Conservation (phyloP, 805 yeast genomes). For the Yamadazyma phyllophila region DNA sequence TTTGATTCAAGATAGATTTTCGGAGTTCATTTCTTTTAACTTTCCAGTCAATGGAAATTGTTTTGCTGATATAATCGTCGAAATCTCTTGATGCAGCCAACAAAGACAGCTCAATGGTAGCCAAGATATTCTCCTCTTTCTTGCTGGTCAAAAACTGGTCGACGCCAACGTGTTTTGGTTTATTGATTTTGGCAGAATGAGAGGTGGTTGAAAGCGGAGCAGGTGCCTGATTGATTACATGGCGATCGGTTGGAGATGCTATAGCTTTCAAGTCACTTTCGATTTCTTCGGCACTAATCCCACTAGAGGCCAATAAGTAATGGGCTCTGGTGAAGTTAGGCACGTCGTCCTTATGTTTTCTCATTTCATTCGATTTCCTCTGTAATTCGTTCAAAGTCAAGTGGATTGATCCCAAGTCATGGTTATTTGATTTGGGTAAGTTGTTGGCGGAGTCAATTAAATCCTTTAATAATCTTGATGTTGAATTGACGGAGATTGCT, state of each 20-base stretch:
- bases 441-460: slow-evolving; percentile 74
- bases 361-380: slow-evolving; percentile 57
- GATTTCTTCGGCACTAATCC: slow-evolving; percentile 81
- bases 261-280: slow-evolving; percentile 53
- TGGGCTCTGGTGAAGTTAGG: slow-evolving; percentile 68
- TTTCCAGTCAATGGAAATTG: slow-evolving; percentile 81
- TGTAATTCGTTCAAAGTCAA: slow-evolving; percentile 77
- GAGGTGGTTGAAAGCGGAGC: background rate
- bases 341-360: slow-evolving; percentile 36
- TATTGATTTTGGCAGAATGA: slow-evolving; percentile 7
- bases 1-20: slow-evolving; percentile 49
- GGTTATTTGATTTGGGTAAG: slow-evolving; percentile 56
- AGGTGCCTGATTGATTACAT: background rate
- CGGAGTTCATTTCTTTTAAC: slow-evolving; percentile 71
- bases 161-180: slow-evolving; percentile 31
- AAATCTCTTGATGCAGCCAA: slow-evolving; percentile 76
- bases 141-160: slow-evolving; percentile 64
- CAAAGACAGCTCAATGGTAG: slow-evolving; percentile 80
- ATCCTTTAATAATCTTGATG: slow-evolving; percentile 52
- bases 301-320: slow-evolving; percentile 85
- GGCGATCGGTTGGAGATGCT: slow-evolving; percentile 10
- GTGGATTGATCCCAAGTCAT: slow-evolving; percentile 77
- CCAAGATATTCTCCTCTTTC: slow-evolving; percentile 77
- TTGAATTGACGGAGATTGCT: slow-evolving; percentile 10
- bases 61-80: slow-evolving; percentile 70